Conservation (phyloP, 129 eudicot genomes). For the Mikania micrantha region DNA sequence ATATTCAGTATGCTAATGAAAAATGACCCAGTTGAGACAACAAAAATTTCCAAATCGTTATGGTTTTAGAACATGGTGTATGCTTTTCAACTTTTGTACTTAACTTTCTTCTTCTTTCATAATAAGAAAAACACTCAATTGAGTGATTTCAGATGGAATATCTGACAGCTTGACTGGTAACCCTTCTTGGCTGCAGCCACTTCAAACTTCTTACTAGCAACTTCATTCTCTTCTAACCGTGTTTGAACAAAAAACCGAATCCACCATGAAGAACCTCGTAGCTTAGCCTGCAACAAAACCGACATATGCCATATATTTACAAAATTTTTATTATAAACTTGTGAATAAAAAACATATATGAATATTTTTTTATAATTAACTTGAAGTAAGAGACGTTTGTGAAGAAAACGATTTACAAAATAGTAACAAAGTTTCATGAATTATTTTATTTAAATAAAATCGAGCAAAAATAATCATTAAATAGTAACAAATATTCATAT, state of each 20-base stretch:
- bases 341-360: too few species aligned
- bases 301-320: not conserved
- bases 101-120: conserved; percentile 1
- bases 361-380: too few species aligned
- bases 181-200: conserved; percentile 57
- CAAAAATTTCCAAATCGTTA: conserved; percentile 19
- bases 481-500: too few species aligned
- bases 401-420: too few species aligned
- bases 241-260: conserved; percentile 58
- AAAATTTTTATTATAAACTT: not conserved
- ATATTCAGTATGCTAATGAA: conserved; percentile 32
- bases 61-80: conserved; percentile 8
- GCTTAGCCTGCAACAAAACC: conserved; percentile 50
- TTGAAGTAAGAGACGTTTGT: too few species aligned
- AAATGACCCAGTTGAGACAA: conserved; percentile 1
- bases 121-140: conserved; percentile 24
- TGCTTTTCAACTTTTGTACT: conserved; percentile 11
- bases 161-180: conserved; percentile 63
- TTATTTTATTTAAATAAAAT: too few species aligned
- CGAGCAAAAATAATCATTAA: too few species aligned
- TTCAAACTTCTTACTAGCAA: conserved; percentile 67
- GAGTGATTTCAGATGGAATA: conserved; percentile 68
- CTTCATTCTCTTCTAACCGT: conserved; percentile 70
- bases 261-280: conserved; percentile 87
- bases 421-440: too few species aligned